These are phyloP conservation scores for Mucor racemosus DNA, from an alignment of 371 early-diverging fungal genomes.

Conservation along the genomic window DNA sequence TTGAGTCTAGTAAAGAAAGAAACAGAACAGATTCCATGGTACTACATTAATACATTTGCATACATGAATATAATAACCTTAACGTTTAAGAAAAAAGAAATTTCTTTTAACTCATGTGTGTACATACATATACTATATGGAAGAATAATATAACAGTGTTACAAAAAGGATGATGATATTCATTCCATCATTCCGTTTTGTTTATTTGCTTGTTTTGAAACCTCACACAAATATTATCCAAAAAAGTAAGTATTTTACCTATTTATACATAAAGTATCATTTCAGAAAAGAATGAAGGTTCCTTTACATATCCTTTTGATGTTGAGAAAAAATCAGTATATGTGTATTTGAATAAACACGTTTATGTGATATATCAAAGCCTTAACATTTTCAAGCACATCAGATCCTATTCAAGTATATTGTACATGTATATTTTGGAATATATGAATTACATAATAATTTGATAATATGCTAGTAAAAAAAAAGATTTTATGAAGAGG, in stretches of 20 bases:
- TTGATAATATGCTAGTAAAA: too few relatives aligned
- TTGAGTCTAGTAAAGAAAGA: too few relatives aligned
- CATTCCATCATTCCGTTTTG: constrained; percentile 3
- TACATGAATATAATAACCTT: too few relatives aligned
- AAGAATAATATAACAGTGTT: not conserved
- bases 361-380: not conserved
- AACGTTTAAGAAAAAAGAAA: too few relatives aligned
- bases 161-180: not conserved
- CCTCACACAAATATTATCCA: not conserved
- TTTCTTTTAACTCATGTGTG: too few relatives aligned
- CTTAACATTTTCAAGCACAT: not conserved
- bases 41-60: too few relatives aligned
- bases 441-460: not conserved
- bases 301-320: not conserved
- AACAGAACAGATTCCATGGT: too few relatives aligned
- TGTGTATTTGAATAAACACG: not conserved
- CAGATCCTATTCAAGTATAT: not conserved
- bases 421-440: not conserved
- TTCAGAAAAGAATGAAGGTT: not conserved
- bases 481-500: not conserved
- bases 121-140: too few relatives aligned
- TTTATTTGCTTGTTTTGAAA: constrained; percentile 1
- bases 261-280: not conserved
- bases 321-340: not conserved
- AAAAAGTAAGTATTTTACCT: not conserved